phyloP scores from a whole-genome alignment of 352 stramenopile species.

The Phytopythium aichiense region DNA sequence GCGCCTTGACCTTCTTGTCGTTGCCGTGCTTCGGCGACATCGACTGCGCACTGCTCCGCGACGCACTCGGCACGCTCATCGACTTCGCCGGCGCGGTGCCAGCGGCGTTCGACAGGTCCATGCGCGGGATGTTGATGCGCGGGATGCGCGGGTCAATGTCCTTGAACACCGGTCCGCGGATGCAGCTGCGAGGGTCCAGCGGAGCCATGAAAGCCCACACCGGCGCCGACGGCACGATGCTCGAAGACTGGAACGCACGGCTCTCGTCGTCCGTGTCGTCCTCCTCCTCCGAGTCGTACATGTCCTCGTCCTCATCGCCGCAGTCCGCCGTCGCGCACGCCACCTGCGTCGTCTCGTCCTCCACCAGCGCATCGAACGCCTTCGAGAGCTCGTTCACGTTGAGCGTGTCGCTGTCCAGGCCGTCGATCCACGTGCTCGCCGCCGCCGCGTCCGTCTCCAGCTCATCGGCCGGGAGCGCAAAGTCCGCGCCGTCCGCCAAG shows the following conservation, averaged over 20 bases:
- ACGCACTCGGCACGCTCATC: slow-evolving; percentile 6
- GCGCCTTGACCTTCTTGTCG: slow-evolving; percentile 44
- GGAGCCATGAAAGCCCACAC: slow-evolving; percentile 50
- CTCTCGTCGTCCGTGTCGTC: slow-evolving; percentile 24
- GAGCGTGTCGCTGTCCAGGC: slow-evolving; percentile 57
- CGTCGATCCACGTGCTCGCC: slow-evolving; percentile 52
- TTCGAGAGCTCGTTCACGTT: slow-evolving; percentile 73
- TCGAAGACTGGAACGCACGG: slow-evolving; percentile 13
- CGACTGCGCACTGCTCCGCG: slow-evolving; percentile 12
- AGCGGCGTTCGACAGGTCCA: slow-evolving; percentile 52
- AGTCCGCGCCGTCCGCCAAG: slow-evolving; percentile 57
- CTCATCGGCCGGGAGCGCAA: slow-evolving; percentile 55
- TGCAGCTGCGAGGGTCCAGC: slow-evolving; percentile 72
- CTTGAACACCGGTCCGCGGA: slow-evolving; percentile 73
- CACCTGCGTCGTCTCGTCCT: slow-evolving; percentile 29
- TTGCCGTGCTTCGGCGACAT: slow-evolving; percentile 51
- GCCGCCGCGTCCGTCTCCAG: slow-evolving; percentile 20
- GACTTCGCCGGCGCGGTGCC: slow-evolving; percentile 17
- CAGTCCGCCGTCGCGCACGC: slow-evolving; percentile 22
- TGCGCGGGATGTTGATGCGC: slow-evolving; percentile 56
- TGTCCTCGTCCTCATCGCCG: slow-evolving; percentile 35
- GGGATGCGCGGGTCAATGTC: slow-evolving; percentile 77
- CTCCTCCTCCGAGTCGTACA: slow-evolving; percentile 31
- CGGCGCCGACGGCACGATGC: slow-evolving; percentile 49
- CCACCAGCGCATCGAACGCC: slow-evolving; percentile 55